Evolutionary conservation across 2,329 filamentous ascomycete genomes (phyloP).

Genomic region (Cryphonectria carpinicola): DNA sequence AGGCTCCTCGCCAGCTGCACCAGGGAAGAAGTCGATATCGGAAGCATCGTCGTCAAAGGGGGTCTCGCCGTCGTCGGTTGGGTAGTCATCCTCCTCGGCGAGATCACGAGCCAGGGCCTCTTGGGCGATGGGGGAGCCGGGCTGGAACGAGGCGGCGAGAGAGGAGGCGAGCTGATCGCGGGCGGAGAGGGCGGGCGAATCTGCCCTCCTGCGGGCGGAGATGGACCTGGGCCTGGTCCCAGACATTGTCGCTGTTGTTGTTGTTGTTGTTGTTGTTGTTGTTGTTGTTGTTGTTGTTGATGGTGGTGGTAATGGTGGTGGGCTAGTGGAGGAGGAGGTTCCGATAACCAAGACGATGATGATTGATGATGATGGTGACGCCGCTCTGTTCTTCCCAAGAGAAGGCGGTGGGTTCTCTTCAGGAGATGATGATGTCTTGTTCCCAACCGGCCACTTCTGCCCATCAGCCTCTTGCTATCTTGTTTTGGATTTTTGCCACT

Average conservation of each 20-base stretch:
- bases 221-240: slow-evolving; percentile 8
- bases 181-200: slow-evolving; percentile 3
- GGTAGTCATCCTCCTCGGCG: slow-evolving; percentile 58
- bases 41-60: slow-evolving; percentile 38
- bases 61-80: slow-evolving; percentile 38
- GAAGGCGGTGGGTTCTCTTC: not conserved
- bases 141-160: slow-evolving; percentile 56
- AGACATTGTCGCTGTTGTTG: not conserved
- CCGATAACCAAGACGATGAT: not conserved
- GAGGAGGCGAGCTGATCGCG: slow-evolving; percentile 35
- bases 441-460: not conserved
- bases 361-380: not conserved
- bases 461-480: not conserved
- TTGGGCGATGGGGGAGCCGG: slow-evolving; percentile 68
- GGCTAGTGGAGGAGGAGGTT: not conserved
- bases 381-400: not conserved
- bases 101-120: slow-evolving; percentile 69
- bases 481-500: too few relatives aligned
- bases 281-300: not conserved
- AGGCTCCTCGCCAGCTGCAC: slow-evolving; percentile 36
- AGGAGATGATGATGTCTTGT: not conserved
- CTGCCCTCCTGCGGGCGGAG: slow-evolving; percentile 3
- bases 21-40: slow-evolving; percentile 41
- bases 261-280: not conserved
- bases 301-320: not conserved